Base-by-base conservation (phyloP, 192 early-diverging fungal species). In the Entomortierella lignicola region DNA sequence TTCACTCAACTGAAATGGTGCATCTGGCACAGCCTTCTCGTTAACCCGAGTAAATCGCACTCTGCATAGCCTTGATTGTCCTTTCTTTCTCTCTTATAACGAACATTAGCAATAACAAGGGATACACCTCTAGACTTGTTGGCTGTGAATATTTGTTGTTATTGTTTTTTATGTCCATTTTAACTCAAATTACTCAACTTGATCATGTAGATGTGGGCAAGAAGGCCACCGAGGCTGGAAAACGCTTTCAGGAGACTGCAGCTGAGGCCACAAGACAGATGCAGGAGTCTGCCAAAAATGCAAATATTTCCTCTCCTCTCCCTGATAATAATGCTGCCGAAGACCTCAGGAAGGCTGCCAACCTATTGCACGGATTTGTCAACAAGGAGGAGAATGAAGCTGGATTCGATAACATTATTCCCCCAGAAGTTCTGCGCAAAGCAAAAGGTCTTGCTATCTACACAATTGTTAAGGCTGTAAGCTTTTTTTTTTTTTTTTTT, bases 381-480 rank as follows among this genome's bases (percentile, higher is more conserved):
- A 63, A 79, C 58, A 79, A 79, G 63, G 75, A 79, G 1, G 75
- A 70, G 52, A 79, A 79, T 48, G 75, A 70, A 60, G 34, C 43
- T 30, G 91, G 88, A 1, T 80, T 87, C n/a, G 91, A 94, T 71
- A 89, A 87, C 65, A 84, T 90, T 34, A 94, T 93, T 63, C 92
- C 92, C n/a, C 73, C 85, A 20, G 66, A 84, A 32, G 85, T 94
- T 34, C 71, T 93, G 34, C 68, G 74, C 37, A 85, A 94, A 44
- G 94, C 94, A 42, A 93, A 94, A 68, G 97, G 97, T 11, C 83
- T 99, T 8, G 97, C 96, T 50, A 92, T 99, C 23, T 84, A 98
- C 71, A 94, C 94, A 0, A 96, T 97, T 12, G 72, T 98, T 59
- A 99, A 99, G 70, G 97, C 93, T 47, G 97, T 96, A 25, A 64